Base-by-base conservation (phyloP, 495 filamentous ascomycete genomes). In the Penicillium argentinense region DNA sequence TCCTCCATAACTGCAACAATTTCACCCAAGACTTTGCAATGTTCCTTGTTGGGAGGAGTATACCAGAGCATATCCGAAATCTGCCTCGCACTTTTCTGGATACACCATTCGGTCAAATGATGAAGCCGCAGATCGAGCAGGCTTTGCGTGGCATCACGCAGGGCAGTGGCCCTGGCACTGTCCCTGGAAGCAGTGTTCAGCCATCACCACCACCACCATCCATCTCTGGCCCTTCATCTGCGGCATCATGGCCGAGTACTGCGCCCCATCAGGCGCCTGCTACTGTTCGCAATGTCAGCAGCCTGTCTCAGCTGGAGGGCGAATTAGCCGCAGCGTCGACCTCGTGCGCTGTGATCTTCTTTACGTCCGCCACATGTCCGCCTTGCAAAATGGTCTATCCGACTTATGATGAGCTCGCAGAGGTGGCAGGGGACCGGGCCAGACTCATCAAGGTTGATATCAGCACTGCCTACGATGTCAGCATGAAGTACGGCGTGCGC, bases 1-100 rank as follows among this genome's bases (percentile, higher is more conserved):
- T 89, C 63, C 72, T 85, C 27, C 91, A 96, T 59, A 98, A 98
- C 60, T 97, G 93, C 78, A 97, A 98, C 70, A 97, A 97, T 73
- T 98, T 98, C 66, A 87, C 89, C 4, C 91, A 97, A 59, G 93
- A 97, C 50, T 81, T 98, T 53, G 69, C 87, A 36, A 95, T 85
- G 72, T 97, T 98, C 47, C 73, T 97, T 2, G 71, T 95, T n/a
- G 92, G 93, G 16, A 86, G 82, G 57, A 84, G 87, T 8, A 97
- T 98, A 47, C 93, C 93, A 9, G 77, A 81, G 0, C 86, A 95
- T 49, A 97, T 98, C 51, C 80, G 81, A n/a, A 88, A 86, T 44
- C 79, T 98, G 49, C 93, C 93, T 14, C 81, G 87, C 57, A 86
- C 83, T 0, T 90, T 97, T 16, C 75, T 98, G 18, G 80, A 89